phyloP scores from a whole-genome alignment of 176 grass and related monocot species.

The Aechmea fasciata region DNA sequence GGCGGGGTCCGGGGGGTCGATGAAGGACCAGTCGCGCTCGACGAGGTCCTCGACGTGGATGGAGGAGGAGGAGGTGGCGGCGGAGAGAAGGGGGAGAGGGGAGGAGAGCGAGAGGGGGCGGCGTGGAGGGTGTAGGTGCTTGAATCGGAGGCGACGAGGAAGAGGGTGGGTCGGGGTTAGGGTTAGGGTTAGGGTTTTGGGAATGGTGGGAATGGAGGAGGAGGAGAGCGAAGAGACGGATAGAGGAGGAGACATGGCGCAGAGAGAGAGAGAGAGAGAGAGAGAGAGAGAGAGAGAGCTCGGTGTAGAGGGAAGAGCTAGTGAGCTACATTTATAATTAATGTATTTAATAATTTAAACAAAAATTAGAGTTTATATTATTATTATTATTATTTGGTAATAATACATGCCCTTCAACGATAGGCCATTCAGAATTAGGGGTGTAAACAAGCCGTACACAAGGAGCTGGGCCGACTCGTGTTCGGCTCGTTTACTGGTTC shows the following conservation, averaged over 20 bases:
- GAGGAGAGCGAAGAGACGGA: constrained; percentile 21
- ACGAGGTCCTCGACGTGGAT: constrained; percentile 50
- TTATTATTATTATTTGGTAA: too few species aligned
- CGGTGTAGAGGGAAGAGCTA: too few species aligned
- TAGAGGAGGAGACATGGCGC: constrained; percentile 13
- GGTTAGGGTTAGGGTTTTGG: background rate
- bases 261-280: background rate
- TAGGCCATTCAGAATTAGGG: too few species aligned
- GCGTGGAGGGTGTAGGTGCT: background rate
- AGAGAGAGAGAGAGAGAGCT: background rate
- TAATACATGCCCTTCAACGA: too few species aligned
- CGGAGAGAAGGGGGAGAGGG: constrained; percentile 7
- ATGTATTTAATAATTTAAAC: too few species aligned
- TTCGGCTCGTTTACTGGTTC: too few species aligned
- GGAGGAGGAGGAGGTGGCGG: constrained; percentile 13
- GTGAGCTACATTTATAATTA: too few species aligned
- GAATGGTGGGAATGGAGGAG: background rate
- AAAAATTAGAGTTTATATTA: too few species aligned
- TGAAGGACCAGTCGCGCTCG: constrained; percentile 90
- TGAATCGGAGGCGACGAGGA: background rate
- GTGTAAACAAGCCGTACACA: too few species aligned
- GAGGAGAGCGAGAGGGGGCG: constrained; percentile 18
- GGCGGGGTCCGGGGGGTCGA: constrained; percentile 15
- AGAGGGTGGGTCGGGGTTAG: background rate
- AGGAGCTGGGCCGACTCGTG: too few species aligned